Evolutionary conservation across 2,329 filamentous ascomycete species (phyloP).

Genomic region (Alternaria arbusti): DNA sequence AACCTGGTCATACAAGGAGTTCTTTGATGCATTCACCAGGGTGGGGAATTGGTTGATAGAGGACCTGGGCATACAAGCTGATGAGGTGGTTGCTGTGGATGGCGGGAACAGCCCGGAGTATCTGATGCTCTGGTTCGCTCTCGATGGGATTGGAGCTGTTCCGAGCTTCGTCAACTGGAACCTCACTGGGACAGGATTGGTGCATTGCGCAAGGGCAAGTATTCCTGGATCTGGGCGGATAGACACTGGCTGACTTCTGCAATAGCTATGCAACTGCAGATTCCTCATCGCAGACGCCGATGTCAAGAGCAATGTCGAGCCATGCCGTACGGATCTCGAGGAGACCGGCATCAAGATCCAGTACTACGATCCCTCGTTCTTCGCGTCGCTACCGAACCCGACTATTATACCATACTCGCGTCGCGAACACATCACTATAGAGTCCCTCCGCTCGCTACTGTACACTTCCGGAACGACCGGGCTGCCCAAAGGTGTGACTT

Average conservation of each 20-base stretch:
- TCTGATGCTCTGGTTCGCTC: slow-evolving; percentile 47
- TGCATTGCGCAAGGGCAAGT: slow-evolving; percentile 45
- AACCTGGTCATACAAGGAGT: slow-evolving; percentile 43
- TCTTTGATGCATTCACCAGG: slow-evolving; percentile 34
- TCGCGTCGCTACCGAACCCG: slow-evolving; percentile 28
- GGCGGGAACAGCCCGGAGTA: slow-evolving; percentile 46
- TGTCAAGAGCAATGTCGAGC: slow-evolving; percentile 57
- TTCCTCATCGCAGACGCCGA: slow-evolving; percentile 53
- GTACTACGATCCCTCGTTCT: slow-evolving; percentile 38
- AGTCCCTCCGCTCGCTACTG: slow-evolving; percentile 38
- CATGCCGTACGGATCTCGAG: slow-evolving; percentile 31
- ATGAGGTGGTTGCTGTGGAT: slow-evolving; percentile 46
- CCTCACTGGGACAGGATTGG: slow-evolving; percentile 41
- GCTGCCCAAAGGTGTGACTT: slow-evolving; percentile 42
- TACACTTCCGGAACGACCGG: slow-evolving; percentile 49
- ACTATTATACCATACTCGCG: slow-evolving; percentile 34
- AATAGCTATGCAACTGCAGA: slow-evolving; percentile 56
- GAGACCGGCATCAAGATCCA: slow-evolving; percentile 30
- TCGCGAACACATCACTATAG: slow-evolving; percentile 27
- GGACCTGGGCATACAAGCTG: slow-evolving; percentile 38
- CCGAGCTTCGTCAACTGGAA: slow-evolving; percentile 48
- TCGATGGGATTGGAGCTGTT: slow-evolving; percentile 43
- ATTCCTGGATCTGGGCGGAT: slow-evolving; percentile 38
- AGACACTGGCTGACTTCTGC: slow-evolving; percentile 54
- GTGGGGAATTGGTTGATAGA: slow-evolving; percentile 48